Conservation (phyloP, 306 rosid species). For the Nissolia schottii region DNA sequence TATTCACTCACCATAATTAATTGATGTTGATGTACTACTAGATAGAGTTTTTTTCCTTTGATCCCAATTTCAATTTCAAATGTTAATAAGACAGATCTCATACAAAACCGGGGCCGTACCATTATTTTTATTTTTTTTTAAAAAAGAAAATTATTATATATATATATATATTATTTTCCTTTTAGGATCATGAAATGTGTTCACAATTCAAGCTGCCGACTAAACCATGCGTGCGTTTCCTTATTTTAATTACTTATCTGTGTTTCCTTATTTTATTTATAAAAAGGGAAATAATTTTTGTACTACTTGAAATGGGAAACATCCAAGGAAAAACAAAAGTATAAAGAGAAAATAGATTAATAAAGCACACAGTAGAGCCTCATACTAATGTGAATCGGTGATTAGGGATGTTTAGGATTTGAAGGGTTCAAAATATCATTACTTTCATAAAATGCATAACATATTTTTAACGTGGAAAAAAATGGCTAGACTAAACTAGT, state of each 20-base stretch:
- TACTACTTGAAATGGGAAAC: too few species aligned
- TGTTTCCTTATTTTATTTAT: not conserved
- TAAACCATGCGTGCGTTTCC: not conserved
- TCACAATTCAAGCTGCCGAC: not conserved
- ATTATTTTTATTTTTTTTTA: not conserved
- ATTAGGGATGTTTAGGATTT: too few species aligned
- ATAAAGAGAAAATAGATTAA: too few species aligned
- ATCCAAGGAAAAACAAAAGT: too few species aligned
- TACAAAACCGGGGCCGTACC: not conserved
- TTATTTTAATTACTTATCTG: not conserved
- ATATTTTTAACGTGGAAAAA: too few species aligned
- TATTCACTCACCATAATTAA: not conserved
- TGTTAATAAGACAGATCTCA: not conserved
- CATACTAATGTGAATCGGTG: too few species aligned
- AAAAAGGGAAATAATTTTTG: too few species aligned
- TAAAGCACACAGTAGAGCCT: too few species aligned
- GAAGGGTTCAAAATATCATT: too few species aligned
- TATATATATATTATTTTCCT: not conserved
- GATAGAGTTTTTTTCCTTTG: not conserved
- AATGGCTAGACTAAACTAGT: too few species aligned
- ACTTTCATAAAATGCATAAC: too few species aligned
- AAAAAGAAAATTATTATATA: too few species aligned
- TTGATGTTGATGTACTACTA: not conserved
- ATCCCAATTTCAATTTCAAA: not conserved
- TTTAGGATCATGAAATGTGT: not conserved